phyloP scores from a whole-genome alignment of 2,329 filamentous ascomycete species.

The Dissoconium aciculare region DNA sequence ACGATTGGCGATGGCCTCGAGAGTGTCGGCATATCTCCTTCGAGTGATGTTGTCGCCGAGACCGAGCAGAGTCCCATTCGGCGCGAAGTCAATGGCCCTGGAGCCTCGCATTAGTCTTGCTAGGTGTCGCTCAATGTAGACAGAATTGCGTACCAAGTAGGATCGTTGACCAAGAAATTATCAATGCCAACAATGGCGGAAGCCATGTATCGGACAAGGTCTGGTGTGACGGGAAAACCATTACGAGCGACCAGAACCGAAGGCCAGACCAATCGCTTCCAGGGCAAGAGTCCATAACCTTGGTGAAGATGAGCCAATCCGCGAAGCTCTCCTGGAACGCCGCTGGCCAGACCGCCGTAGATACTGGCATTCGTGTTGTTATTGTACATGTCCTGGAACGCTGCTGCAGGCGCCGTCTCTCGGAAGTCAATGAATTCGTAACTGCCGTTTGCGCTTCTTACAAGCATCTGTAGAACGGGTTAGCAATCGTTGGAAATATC shows the following conservation, averaged over 20 bases:
- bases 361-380: slow-evolving; percentile 54
- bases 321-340: slow-evolving; percentile 58
- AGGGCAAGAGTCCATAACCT: slow-evolving; percentile 45
- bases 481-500: too few relatives aligned
- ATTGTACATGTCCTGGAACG: slow-evolving; percentile 71
- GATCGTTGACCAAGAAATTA: slow-evolving; percentile 60
- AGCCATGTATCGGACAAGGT: slow-evolving; percentile 61
- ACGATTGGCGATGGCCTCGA: slow-evolving; percentile 59
- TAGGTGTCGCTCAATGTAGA: neutral
- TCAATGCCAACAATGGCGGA: slow-evolving; percentile 33
- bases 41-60: slow-evolving; percentile 67
- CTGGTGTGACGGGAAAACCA: slow-evolving; percentile 58
- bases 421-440: slow-evolving; percentile 85
- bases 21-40: slow-evolving; percentile 63
- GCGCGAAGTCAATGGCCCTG: slow-evolving; percentile 66
- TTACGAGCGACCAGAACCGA: slow-evolving; percentile 58
- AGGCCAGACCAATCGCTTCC: slow-evolving; percentile 53
- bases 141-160: slow-evolving; percentile 42
- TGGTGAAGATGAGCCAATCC: slow-evolving; percentile 67
- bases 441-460: slow-evolving; percentile 43
- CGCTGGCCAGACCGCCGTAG: slow-evolving; percentile 32
- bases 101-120: too few relatives aligned
- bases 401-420: slow-evolving; percentile 71
- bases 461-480: slow-evolving; percentile 10
- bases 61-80: slow-evolving; percentile 56